phyloP scores from a whole-genome alignment of 129 eudicot genomes.

The Flaveria bidentis region DNA sequence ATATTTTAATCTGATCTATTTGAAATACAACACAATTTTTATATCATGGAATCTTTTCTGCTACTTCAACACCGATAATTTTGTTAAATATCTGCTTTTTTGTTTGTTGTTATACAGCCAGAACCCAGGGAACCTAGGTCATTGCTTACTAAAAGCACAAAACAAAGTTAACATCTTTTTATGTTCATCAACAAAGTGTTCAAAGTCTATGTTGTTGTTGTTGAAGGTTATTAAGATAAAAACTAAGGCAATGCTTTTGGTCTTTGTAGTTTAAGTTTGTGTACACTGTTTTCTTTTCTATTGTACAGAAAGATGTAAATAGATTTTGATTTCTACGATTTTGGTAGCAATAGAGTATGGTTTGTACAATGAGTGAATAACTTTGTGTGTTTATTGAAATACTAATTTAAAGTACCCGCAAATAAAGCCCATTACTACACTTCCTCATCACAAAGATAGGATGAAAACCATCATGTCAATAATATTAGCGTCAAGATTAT shows the following conservation, averaged over 20 bases:
- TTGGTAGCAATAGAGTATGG: neutral
- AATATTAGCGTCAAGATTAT: too few species aligned
- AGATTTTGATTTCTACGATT: neutral
- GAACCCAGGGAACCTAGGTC: constrained; percentile 32
- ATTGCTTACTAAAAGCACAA: constrained; percentile 36
- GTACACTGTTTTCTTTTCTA: constrained; percentile 7
- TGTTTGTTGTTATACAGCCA: constrained; percentile 21
- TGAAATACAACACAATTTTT: neutral
- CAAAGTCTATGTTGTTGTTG: neutral
- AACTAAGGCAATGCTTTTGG: constrained; percentile 11
- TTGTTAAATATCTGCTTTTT: neutral
- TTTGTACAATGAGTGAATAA: neutral
- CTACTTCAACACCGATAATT: neutral
- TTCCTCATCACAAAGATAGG: too few species aligned
- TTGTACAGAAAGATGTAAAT: constrained; percentile 19
- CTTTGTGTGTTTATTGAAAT: too few species aligned
- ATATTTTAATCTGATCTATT: neutral
- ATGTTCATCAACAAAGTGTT: constrained; percentile 11
- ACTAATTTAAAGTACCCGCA: too few species aligned
- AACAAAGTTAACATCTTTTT: constrained; percentile 30
- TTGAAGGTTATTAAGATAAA: neutral
- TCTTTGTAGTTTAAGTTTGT: constrained; percentile 5
- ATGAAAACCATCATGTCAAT: too few species aligned
- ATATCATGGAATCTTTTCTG: neutral
- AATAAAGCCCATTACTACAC: too few species aligned